Base-by-base conservation (phyloP, 2,329 filamentous ascomycete genomes). In the Aspergillus sp. region DNA sequence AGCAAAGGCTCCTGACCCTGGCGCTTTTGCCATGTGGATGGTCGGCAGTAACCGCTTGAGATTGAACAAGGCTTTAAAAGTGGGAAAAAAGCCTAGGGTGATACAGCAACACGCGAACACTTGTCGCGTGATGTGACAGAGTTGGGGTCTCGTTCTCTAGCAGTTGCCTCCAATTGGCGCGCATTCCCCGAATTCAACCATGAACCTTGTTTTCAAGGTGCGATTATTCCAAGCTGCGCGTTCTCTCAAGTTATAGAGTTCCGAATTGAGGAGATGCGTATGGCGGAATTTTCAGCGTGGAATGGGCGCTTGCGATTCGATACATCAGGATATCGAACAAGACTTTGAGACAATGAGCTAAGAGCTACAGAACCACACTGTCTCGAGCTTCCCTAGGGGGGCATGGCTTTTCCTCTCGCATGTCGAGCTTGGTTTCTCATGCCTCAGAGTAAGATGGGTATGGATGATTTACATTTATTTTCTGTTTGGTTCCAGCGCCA, bases 321-420 rank as follows among this genome's bases (percentile, higher is more conserved):
- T 12, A 42, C 6, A n/a, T 42, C 36, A 22, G 31, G 56, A 16
- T 52, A 18, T 29, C 5, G 22, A 16, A 24, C 59, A 56, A 45
- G 42, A 29, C 57, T 42, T 59, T 58, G 47, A 49, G 53, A 54
- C 57, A 53, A 49, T 55, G 57, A 22, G 45, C 56, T 51, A 58
- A 53, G 56, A 46, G 65, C 55, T 63, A 55, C 46, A 56, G 54
- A 49, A 46, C 66, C 58, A 54, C 62, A 59, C 60, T 61, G 53
- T 52, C 59, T 63, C 66, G 61, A 64, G 65, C 65, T 71, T 69
- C 67, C 73, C 77, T 75, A 72, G 74, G 64, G 67, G 67, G 74
- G 71, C 72, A 78, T 75, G 75, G 67, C 72, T 78, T 78, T 78
- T 80, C 75, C 75, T 75, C 75, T 71, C 71, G 73, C 69, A 55